Percentiles rank a stretch among this genome's conserved stretches.
These are phyloP conservation scores for Verticillium klebahnii DNA, from an alignment of 2,329 filamentous ascomycete genomes.

Conservation along the genomic window DNA sequence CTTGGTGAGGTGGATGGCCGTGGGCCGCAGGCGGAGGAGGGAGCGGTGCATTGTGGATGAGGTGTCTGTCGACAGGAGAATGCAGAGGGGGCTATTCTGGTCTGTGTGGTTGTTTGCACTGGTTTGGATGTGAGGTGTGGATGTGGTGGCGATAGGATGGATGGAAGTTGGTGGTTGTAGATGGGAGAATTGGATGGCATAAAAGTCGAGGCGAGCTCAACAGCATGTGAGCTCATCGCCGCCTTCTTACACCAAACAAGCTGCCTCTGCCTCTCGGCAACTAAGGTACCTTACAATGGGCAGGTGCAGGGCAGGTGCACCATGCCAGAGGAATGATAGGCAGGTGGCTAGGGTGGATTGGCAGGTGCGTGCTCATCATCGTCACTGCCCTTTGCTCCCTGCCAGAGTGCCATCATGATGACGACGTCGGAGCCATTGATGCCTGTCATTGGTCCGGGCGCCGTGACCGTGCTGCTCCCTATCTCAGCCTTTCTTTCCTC, in stretches of 20 bases:
- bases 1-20: background rate
- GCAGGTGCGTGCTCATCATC: background rate
- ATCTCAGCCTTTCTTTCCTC: background rate
- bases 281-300: no score
- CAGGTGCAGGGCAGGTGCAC: no score
- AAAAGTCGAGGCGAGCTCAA: no score
- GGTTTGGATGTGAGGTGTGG: no score
- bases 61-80: background rate
- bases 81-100: no score
- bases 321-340: background rate
- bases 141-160: no score
- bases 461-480: background rate
- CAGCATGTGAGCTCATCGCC: no score
- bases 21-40: background rate
- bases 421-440: background rate
- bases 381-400: background rate
- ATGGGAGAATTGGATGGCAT: no score
- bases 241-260: no score
- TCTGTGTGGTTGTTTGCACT: no score
- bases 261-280: no score
- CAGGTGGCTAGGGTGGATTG: background rate
- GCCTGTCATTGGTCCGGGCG: background rate
- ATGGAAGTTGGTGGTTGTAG: no score
- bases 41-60: background rate
- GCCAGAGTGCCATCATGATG: background rate